Evolutionary conservation across 2,329 filamentous ascomycete genomes (phyloP), one percentile per base, ranked within the genome.

Genomic region (Diplodia intermedia): DNA sequence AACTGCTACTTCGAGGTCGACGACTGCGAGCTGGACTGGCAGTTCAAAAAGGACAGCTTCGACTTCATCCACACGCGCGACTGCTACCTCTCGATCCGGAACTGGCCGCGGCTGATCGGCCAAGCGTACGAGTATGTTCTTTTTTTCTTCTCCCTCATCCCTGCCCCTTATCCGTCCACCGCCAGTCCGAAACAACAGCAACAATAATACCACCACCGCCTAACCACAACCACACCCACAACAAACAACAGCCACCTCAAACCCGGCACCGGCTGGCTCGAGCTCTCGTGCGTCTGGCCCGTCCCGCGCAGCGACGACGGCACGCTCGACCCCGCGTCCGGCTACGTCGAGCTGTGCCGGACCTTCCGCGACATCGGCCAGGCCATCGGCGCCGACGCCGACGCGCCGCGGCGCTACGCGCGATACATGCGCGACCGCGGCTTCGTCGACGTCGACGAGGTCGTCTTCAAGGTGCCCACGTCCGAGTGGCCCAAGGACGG

Each of bases 1-100:
- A 84, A 84, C 71, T 79, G 78, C 70, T 72, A 75, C 29, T 84
- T 84, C 71, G 79, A 83, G 66, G 79, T 85, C 63, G 83, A 84
- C 73, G 82, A 84, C 57, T 75, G 80, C 18, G 78, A 77, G 0
- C 71, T 77, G 8, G 76, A 78, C 31, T 84, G 82, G 83, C 82
- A 80, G 0, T 62, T 52, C 49, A 60, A 53, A 18, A 43, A 54
- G 8, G 36, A 31, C 5, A 62, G 66, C 66, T 79, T 79, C 69
- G 82, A 84, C 72, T 82, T 82, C 69, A 80, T 84, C 56, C 82
- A 85, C 70, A 56, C 49, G 23, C 66, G 66, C 38, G 57, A 68
- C 29, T 65, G 60, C 52, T 65, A 68, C n/a, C 60, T 63, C 18
- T 56, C 57, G 1, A 63, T 68, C n/a, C 56, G 60, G 8, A 43